Conservation (phyloP, 768 basidiomycete genomes). For the Tubosaeta sp. region DNA sequence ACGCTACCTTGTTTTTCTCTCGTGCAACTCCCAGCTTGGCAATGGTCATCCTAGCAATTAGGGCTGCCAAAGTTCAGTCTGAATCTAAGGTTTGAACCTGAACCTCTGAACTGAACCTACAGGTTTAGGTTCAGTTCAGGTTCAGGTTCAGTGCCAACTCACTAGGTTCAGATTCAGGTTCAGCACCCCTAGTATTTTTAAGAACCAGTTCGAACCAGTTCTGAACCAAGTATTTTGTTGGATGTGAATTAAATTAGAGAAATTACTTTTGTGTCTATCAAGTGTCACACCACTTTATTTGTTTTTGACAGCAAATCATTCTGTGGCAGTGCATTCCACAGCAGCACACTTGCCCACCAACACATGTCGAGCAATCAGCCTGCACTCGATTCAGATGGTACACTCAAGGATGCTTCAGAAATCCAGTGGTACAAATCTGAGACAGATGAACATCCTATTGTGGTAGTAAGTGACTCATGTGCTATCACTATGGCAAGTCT, state of each 20-base stretch:
- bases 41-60: no score
- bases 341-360: neutral
- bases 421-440: neutral
- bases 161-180: neutral
- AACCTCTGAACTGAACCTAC: neutral
- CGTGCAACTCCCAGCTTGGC: no score
- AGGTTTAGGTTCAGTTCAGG: neutral
- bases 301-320: no score
- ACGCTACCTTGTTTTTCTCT: no score
- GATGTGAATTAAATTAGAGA: neutral
- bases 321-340: neutral
- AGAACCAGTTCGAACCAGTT: neutral
- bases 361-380: neutral
- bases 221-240: neutral
- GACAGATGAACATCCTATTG: neutral
- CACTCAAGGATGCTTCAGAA: neutral
- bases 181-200: neutral
- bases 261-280: neutral
- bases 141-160: neutral
- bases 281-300: no score
- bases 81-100: neutral
- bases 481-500: no score
- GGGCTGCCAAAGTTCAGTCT: no score
- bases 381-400: neutral
- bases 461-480: no score